Conservation (phyloP, 495 filamentous ascomycete genomes). For the Neurospora sp. region DNA sequence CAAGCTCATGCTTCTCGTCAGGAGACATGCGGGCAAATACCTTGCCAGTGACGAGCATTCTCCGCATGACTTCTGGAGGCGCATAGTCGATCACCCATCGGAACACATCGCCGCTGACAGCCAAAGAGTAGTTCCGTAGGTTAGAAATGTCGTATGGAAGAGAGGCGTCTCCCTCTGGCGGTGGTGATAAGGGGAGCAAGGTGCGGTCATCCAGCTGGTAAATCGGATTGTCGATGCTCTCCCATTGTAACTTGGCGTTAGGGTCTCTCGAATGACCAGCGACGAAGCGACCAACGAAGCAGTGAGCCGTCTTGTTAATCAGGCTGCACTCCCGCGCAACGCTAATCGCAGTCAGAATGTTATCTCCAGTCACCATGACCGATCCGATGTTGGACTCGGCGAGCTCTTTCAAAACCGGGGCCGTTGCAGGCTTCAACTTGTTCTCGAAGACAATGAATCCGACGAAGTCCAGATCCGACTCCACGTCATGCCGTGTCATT, state of each 20-base stretch:
- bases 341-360: conserved; percentile 94
- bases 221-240: conserved; percentile 77
- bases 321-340: conserved; percentile 89
- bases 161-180: conserved; percentile 64
- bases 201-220: conserved; percentile 68
- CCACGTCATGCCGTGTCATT: conserved; percentile 76
- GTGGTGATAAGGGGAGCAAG: conserved; percentile 61
- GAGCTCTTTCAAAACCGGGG: conserved; percentile 72
- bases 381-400: conserved; percentile 73
- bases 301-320: conserved; percentile 68
- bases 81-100: conserved; percentile 93
- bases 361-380: conserved; percentile 98
- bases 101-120: conserved; percentile 88
- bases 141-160: conserved; percentile 74
- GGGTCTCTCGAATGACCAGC: conserved; percentile 63
- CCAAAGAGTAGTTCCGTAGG: conserved; percentile 73
- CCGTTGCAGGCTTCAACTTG: conserved; percentile 81
- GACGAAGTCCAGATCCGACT: conserved; percentile 71
- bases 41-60: conserved; percentile 84
- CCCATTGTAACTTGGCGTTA: conserved; percentile 69
- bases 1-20: conserved; percentile 96
- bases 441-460: conserved; percentile 99
- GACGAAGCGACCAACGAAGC: conserved; percentile 82
- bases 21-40: conserved; percentile 98
- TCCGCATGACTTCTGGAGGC: conserved; percentile 59